Base-by-base conservation (phyloP, 176 grass and related monocot genomes). In the Poa annua region DNA sequence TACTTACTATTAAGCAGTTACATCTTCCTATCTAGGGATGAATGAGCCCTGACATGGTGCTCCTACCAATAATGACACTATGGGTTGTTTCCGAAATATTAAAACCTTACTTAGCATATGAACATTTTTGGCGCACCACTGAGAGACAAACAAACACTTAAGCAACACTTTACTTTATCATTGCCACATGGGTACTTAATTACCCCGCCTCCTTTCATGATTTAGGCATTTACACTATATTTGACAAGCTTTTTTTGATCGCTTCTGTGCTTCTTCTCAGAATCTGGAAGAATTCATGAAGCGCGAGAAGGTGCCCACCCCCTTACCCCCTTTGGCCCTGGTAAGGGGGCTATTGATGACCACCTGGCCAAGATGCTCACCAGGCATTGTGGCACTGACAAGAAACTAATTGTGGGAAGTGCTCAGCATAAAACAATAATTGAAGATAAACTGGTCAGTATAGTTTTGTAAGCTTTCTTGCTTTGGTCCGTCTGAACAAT, bases 341-440 rank as follows among this genome's bases (percentile, higher is more conserved):
- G 2, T 12, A 70, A 7, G 11, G 20, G 44, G 36, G 38, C 20
- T 13, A 70, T 70, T 41, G 38, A 44, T 2, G 5, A 44, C 6
- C 2, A 10, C 20, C 5, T 70, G 11, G 4, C 20, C 20, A 70
- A 24, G 20, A 42, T 20, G 11, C 36, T 70, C 66, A 70, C 20
- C 2, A 5, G 6, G 66, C 13, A n/a, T 36, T 70, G 66, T 12
- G 5, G 66, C n/a, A 24, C 11, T 70, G 6, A 22, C 11, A 22
- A 44, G 20, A 70, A 70, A 70, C n/a, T 70, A 44, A 11, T 70
- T 13, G 66, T 44, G 20, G 66, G 20, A 21, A 24, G 36, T 44
- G n/a, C 5, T 70, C 5, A 70, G 14, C 24, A 70, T 44, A 70
- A 70, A 70, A 70, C 0, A 14, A 70, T 70, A 70, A 70, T 70